Evolutionary conservation across 257 asterid genomes (phyloP).

Genomic region (Solanum pennellii): DNA sequence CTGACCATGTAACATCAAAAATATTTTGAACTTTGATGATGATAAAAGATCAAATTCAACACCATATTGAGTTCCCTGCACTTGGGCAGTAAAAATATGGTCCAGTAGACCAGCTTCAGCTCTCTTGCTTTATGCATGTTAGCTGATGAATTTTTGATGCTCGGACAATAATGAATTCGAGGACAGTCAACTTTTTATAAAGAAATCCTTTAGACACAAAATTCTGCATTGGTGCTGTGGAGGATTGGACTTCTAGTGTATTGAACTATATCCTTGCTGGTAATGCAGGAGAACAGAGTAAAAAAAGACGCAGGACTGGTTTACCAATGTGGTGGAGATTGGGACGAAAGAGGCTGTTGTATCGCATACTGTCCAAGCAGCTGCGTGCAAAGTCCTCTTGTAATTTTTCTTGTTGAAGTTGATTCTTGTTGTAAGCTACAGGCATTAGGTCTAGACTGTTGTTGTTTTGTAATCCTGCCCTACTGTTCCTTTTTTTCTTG

Average conservation of each 20-base stretch:
- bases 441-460: not conserved
- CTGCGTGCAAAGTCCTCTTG: slow-evolving; percentile 15
- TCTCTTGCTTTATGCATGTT: not conserved
- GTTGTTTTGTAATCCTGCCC: not conserved
- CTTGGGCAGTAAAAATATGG: not conserved
- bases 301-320: slow-evolving; percentile 25
- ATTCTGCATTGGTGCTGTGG: not conserved
- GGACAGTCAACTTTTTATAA: not conserved
- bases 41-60: not conserved
- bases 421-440: not conserved
- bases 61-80: not conserved
- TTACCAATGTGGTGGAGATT: slow-evolving; percentile 69
- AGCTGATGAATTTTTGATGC: not conserved
- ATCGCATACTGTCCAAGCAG: slow-evolving; percentile 37
- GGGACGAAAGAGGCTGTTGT: slow-evolving; percentile 58
- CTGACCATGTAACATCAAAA: not conserved
- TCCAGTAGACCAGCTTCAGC: not conserved
- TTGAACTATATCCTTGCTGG: not conserved
- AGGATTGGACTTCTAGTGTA: not conserved
- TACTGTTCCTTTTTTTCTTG: not conserved
- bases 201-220: not conserved
- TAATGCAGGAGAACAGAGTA: slow-evolving; percentile 39
- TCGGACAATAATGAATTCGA: not conserved
- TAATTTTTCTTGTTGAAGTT: slow-evolving; percentile 6
- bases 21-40: not conserved